phyloP scores from a whole-genome alignment of 768 basidiomycete genomes.

The Naganishia kalamii region DNA sequence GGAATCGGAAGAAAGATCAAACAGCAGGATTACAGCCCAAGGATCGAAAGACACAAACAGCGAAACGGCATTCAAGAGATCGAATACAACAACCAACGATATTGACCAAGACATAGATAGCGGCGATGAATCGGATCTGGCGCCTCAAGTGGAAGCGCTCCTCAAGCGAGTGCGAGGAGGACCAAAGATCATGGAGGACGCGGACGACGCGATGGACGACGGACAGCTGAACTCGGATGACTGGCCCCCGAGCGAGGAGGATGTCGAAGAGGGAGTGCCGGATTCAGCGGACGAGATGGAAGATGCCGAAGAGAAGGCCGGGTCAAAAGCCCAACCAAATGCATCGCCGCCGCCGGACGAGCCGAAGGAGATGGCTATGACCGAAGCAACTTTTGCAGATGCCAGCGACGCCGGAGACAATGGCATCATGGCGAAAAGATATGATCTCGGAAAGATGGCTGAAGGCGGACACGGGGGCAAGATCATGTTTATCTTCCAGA shows the following conservation, averaged over 20 bases:
- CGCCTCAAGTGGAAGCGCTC: neutral
- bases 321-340: neutral
- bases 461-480: constrained; percentile 31
- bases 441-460: constrained; percentile 34
- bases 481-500: constrained; percentile 44
- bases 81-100: neutral
- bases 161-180: neutral
- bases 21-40: neutral
- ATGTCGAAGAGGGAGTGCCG: constrained; percentile 6
- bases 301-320: neutral
- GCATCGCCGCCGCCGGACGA: neutral
- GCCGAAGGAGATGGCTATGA: neutral
- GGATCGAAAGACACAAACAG: neutral
- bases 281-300: constrained; percentile 21
- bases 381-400: neutral
- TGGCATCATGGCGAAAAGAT: constrained; percentile 23
- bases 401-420: neutral
- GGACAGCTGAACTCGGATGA: neutral
- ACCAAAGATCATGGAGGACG: neutral
- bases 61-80: neutral
- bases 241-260: neutral
- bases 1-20: neutral
- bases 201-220: neutral
- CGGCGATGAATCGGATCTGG: constrained; percentile 4
- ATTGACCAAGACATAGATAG: neutral